Conservation (phyloP, 2,329 filamentous ascomycete genomes). For the Paecilomyces sp. region DNA sequence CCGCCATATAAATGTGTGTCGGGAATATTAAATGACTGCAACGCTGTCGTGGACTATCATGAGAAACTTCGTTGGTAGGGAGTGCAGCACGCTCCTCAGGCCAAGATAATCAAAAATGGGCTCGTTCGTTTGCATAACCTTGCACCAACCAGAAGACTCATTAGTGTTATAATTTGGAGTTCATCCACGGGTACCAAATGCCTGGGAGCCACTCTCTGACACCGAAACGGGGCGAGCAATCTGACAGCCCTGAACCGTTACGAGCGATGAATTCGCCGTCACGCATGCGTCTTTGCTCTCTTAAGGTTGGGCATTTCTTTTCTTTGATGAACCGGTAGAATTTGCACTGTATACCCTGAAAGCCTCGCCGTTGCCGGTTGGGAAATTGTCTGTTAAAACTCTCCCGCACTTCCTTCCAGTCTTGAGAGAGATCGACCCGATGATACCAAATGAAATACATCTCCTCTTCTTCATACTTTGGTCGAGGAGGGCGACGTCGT, state of each 20-base stretch:
- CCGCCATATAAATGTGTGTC: neutral
- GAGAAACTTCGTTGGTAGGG: constrained; percentile 4
- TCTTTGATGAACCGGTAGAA: constrained; percentile 43
- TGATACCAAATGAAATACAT: constrained; percentile 46
- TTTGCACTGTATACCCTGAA: constrained; percentile 43
- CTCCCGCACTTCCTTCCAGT: constrained; percentile 40
- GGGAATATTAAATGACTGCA: constrained; percentile 11
- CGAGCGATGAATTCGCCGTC: constrained; percentile 31
- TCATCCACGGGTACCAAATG: constrained; percentile 39
- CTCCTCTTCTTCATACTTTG: constrained; percentile 41
- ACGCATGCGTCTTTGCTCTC: constrained; percentile 34
- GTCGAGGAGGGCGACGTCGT: constrained; percentile 34
- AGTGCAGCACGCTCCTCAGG: neutral
- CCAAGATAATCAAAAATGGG: neutral
- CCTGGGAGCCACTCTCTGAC: constrained; percentile 31
- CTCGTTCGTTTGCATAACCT: neutral
- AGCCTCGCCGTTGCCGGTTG: constrained; percentile 29
- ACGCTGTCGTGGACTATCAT: constrained; percentile 4
- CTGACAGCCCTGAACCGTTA: constrained; percentile 17
- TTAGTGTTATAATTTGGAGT: constrained; percentile 19
- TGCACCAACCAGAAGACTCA: constrained; percentile 7
- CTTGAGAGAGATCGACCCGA: constrained; percentile 38
- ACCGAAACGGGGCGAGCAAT: constrained; percentile 29
- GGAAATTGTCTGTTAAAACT: constrained; percentile 39
- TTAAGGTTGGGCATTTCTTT: constrained; percentile 37